These are phyloP conservation scores for Lactarius tabidus DNA, from an alignment of 768 basidiomycete species.

Conservation along the genomic window DNA sequence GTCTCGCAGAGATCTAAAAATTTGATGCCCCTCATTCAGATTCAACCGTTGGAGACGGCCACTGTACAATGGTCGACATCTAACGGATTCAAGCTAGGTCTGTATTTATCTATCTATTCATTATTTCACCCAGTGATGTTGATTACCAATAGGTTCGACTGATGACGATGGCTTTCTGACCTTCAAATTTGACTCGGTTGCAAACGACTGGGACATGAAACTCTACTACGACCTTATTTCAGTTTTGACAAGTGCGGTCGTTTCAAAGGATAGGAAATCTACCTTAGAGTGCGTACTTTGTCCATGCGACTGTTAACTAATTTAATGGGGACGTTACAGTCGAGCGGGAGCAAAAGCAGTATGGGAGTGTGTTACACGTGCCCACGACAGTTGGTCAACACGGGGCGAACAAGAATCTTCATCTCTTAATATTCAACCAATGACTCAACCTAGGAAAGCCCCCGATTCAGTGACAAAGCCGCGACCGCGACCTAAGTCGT, in stretches of 20 bases:
- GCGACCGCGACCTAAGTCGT: slow-evolving; percentile 7
- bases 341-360: slow-evolving; percentile 12
- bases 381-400: background rate
- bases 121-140: background rate
- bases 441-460: background rate
- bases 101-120: no score
- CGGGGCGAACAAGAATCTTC: slow-evolving; percentile 1
- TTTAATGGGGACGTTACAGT: background rate
- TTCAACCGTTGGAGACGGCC: background rate
- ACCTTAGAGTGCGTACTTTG: slow-evolving; percentile 6
- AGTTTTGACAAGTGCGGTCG: background rate
- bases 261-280: slow-evolving; percentile 1
- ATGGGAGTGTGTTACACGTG: slow-evolving; percentile 14
- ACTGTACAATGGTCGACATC: background rate
- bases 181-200: slow-evolving; percentile 15
- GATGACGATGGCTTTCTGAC: slow-evolving; percentile 6
- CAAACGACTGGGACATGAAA: slow-evolving; percentile 3
- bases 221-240: background rate
- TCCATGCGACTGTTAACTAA: background rate
- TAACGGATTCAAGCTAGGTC: slow-evolving; percentile 10
- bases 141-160: slow-evolving; percentile 1
- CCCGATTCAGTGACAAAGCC: slow-evolving; percentile 1
- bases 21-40: slow-evolving; percentile 8
- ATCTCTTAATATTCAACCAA: background rate
- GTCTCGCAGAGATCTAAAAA: background rate